Evolutionary conservation across 495 filamentous ascomycete species (phyloP).

Genomic region (Podospora sp.): DNA sequence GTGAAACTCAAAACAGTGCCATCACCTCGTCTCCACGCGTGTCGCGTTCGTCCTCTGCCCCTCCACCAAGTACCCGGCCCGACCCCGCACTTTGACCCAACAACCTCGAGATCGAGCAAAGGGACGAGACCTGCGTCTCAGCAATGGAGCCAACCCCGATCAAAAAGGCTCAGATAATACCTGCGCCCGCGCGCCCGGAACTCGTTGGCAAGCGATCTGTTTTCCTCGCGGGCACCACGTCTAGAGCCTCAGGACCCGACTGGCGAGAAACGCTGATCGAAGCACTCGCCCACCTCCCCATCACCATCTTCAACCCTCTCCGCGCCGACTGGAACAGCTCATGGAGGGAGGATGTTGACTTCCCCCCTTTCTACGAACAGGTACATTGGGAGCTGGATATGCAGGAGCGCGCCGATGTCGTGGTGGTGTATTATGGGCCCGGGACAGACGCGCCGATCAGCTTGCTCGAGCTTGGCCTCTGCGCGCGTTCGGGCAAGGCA

Average conservation of each 20-base stretch:
- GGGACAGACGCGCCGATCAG: conserved; percentile 35
- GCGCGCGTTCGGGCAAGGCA: conserved; percentile 45
- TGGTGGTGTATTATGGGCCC: conserved; percentile 59
- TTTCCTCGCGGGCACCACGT: conserved; percentile 51
- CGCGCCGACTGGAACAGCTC: conserved; percentile 57
- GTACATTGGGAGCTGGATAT: conserved; percentile 63
- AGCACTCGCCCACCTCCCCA: conserved; percentile 42
- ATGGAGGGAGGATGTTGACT: conserved; percentile 51
- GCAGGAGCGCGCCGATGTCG: conserved; percentile 53
- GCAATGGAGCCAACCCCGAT: conserved; percentile 1
- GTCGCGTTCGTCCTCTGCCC: too few species aligned
- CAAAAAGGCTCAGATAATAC: conserved; percentile 33
- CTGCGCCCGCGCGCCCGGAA: conserved; percentile 36
- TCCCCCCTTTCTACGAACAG: conserved; percentile 52
- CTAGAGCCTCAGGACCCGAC: conserved; percentile 30
- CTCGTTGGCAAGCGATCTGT: conserved; percentile 34
- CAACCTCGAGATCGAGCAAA: neutral
- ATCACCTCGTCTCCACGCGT: too few species aligned
- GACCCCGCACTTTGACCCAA: too few species aligned
- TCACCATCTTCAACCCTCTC: conserved; percentile 63
- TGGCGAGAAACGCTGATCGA: conserved; percentile 46
- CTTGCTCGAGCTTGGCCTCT: conserved; percentile 45
- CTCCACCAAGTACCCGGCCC: conserved; percentile 7
- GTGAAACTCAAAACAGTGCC: too few species aligned
- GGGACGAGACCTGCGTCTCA: neutral